Evolutionary conservation across 495 filamentous ascomycete genomes (phyloP), one percentile per base, ranked within the genome.

Genomic region (Aspergillus panamensis): DNA sequence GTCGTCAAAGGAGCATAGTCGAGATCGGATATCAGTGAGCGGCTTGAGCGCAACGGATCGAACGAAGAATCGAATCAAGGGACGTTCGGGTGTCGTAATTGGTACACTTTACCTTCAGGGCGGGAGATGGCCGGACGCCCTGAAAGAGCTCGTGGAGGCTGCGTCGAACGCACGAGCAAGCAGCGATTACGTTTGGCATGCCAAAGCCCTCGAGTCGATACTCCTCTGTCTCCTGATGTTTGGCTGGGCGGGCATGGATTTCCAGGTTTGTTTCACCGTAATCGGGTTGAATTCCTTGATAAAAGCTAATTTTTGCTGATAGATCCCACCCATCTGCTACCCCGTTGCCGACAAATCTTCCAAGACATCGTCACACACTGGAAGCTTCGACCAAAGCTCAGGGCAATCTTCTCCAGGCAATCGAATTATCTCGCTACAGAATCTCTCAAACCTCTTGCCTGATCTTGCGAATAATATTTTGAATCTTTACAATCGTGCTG

Each of bases 161-260:
- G 90, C 87, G 8, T 82, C 83, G 10, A 82, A 86, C 59, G 89
- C 91, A 14, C 89, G 88, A 68, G 84, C 83, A 33, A 84, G 86
- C 62, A 92, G 89, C 68, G 94, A 97, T 70, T 89, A 96, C 76
- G 69, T 96, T 8, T 99, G 94, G 94, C 90, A 97, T 77, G 94
- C 88, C 12, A 99, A 97, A 73, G 92, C 89, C 3, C 80, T 97
- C 31, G 94, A 97, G 65, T 86, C 90, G 9, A 88, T 94, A 60
- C 73, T 92, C 13, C 81, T 96, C 47, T 87, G 85, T 67, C 79
- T 97, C 58, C 62, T 97, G 30, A 84, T 97, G 74, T 83, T 95
- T 48, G 88, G 86, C 51, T 95, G 91, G 88, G 81, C 86, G 47
- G 88, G 87, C 13, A 79, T 92, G 67, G 89, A 96, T 68, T 98